Base-by-base conservation (phyloP, 73 alveolate species). In the Paraurostyla sp. region DNA sequence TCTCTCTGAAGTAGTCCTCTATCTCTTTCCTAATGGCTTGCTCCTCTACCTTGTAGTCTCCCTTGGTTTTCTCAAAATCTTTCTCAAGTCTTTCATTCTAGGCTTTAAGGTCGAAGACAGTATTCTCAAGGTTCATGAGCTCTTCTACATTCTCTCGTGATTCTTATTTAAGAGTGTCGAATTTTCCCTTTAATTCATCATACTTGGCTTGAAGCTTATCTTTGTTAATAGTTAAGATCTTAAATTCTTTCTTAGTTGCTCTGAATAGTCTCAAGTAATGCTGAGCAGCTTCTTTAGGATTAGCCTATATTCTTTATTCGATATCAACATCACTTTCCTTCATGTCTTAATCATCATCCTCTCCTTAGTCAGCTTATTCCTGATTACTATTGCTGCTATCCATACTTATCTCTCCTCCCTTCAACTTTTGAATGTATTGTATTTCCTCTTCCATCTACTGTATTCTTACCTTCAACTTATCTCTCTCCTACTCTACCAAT, bases 241-340 rank as follows among this genome's bases (percentile, higher is more conserved):
- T 42, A 46, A 42, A 33, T 32, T 83, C 92, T 33, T 83, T 83
- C 43, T 60, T 83, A 36, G 63, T 43, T 33, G 84, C 78, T 35
- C 65, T 83, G 54, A 83, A 41, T 20, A 63, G 57, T 25, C 92
- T 38, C 38, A 83, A 76, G 50, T 83, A 83, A 29, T 50, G 58
- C 48, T 63, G 71, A 29, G 92, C 92, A 16, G 92, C 76, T 4
- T 83, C 84, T 22, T 45, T 83, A 0, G 92, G 75, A 50, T 83
- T 63, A 16, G 9, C 36, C 38, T 83, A 59, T 0, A 83, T 83
- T 50, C 49, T 73, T 45, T 42, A 7, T 73, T 73, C 73, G 52
- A 15, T 20, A 46, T 46, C 58, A 46, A 46, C 22, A 46, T 13
- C 18, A 20, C 22, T 46, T 46, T 15, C 58, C 58, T 46, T 15